These are phyloP conservation scores for Papiliotrema terrestris DNA, from an alignment of 1,284 basidiomycete species.

Conservation along the genomic window DNA sequence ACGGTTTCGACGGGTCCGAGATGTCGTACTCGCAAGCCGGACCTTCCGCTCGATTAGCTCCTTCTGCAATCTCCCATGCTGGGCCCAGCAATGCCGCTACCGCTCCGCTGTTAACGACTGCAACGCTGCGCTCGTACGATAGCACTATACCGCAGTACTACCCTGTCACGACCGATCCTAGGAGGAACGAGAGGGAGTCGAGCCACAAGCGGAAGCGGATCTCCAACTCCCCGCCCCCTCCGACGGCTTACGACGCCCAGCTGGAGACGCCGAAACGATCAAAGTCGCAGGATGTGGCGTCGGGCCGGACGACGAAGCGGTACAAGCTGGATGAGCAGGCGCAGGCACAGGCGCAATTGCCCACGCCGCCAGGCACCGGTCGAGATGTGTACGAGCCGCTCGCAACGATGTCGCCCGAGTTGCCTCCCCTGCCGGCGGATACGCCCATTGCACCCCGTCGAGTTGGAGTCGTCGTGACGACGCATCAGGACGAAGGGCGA, in stretches of 20 bases:
- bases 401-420: neutral
- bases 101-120: constrained; percentile 16
- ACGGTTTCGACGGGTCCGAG: too few species aligned
- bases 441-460: constrained; percentile 2
- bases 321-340: neutral
- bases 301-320: constrained; percentile 12
- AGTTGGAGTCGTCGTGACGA: constrained; percentile 31
- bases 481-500: constrained; percentile 35
- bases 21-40: too few species aligned
- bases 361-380: constrained; percentile 5
- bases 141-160: constrained; percentile 30
- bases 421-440: neutral
- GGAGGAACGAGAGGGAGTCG: neutral
- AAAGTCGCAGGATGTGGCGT: constrained; percentile 10
- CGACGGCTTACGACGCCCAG: constrained; percentile 9
- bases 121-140: constrained; percentile 22
- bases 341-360: constrained; percentile 1
- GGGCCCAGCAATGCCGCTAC: constrained; percentile 2
- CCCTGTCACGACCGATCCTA: constrained; percentile 15
- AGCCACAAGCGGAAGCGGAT: constrained; percentile 10
- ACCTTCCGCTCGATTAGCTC: too few species aligned
- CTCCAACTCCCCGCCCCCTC: neutral
- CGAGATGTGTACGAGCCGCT: neutral
- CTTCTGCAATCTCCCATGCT: too few species aligned
- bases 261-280: constrained; percentile 24